phyloP scores from a whole-genome alignment of 192 early-diverging fungal species.

The Rhizophagus clarus region DNA sequence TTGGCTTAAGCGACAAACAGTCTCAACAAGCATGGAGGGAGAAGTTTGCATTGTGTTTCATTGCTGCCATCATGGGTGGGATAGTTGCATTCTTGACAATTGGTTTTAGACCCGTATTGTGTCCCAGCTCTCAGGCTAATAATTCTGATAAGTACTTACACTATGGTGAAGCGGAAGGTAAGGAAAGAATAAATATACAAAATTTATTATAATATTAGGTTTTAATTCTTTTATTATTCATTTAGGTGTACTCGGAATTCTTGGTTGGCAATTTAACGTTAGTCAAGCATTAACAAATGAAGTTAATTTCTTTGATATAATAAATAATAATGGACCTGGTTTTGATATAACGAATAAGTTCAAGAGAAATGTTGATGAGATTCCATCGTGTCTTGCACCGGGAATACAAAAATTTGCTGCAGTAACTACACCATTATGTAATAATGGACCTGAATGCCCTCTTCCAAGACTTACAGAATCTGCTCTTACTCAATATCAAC shows the following conservation, averaged over 20 bases:
- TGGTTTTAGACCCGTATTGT: slow-evolving; percentile 45
- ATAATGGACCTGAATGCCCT: slow-evolving; percentile 37
- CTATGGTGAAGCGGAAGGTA: slow-evolving; percentile 39
- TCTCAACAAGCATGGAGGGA: slow-evolving; percentile 73
- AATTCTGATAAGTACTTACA: slow-evolving; percentile 38
- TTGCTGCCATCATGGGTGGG: slow-evolving; percentile 69
- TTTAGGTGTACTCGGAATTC: slow-evolving; percentile 16
- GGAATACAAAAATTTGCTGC: slow-evolving; percentile 12
- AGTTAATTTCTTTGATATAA: neutral
- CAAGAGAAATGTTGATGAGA: neutral
- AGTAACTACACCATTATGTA: slow-evolving; percentile 6
- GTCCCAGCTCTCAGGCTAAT: slow-evolving; percentile 31
- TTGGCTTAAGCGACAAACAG: slow-evolving; percentile 53
- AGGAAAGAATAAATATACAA: neutral
- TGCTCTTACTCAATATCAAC: neutral
- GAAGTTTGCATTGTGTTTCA: slow-evolving; percentile 66
- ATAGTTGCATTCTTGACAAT: slow-evolving; percentile 76
- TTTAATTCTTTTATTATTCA: neutral
- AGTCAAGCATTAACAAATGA: slow-evolving; percentile 25
- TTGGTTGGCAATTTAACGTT: slow-evolving; percentile 33
- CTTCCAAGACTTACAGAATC: slow-evolving; percentile 49
- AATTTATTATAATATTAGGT: neutral
- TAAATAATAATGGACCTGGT: slow-evolving; percentile 41
- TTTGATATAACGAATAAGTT: slow-evolving; percentile 61
- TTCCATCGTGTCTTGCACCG: neutral